Percentiles rank a stretch among this genome's conserved stretches.
phyloP scores from a whole-genome alignment of 768 basidiomycete genomes.

The Leucosporidium scottii region DNA sequence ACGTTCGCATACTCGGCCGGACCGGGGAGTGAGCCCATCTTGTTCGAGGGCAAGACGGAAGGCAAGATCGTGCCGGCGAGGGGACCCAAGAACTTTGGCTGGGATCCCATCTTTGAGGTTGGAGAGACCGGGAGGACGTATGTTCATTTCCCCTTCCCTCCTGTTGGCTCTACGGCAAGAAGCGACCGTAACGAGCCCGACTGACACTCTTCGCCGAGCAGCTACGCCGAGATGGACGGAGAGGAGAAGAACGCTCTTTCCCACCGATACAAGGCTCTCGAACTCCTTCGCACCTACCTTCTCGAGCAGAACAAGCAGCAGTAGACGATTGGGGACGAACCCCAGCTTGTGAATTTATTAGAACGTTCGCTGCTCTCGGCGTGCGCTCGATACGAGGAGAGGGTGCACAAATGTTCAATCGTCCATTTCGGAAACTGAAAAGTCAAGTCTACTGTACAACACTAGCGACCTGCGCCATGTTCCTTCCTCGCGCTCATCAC shows the following conservation, averaged over 20 bases:
- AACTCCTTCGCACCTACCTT: slow-evolving; percentile 55
- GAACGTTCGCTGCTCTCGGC: no score
- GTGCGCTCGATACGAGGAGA: no score
- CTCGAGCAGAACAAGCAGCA: slow-evolving; percentile 16
- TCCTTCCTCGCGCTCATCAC: no score
- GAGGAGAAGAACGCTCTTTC: slow-evolving; percentile 60
- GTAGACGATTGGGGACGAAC: background rate
- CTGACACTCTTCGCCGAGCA: slow-evolving; percentile 33
- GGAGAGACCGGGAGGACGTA: slow-evolving; percentile 72
- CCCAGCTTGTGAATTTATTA: no score
- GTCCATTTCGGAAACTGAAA: no score
- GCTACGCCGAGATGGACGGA: slow-evolving; percentile 63
- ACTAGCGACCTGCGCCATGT: no score
- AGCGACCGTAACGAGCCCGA: background rate
- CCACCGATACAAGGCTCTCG: slow-evolving; percentile 63
- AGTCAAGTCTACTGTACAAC: no score
- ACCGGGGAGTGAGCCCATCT: slow-evolving; percentile 66
- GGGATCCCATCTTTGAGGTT: slow-evolving; percentile 75
- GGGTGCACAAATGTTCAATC: no score
- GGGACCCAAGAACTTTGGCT: slow-evolving; percentile 73
- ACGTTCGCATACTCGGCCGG: slow-evolving; percentile 92
- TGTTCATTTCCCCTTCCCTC: slow-evolving; percentile 35
- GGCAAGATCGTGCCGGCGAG: slow-evolving; percentile 82
- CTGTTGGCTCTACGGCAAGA: no score
- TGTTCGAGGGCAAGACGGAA: slow-evolving; percentile 80